Base-by-base conservation (phyloP, 2,329 filamentous ascomycete genomes). In the Fusarium armeniacum region DNA sequence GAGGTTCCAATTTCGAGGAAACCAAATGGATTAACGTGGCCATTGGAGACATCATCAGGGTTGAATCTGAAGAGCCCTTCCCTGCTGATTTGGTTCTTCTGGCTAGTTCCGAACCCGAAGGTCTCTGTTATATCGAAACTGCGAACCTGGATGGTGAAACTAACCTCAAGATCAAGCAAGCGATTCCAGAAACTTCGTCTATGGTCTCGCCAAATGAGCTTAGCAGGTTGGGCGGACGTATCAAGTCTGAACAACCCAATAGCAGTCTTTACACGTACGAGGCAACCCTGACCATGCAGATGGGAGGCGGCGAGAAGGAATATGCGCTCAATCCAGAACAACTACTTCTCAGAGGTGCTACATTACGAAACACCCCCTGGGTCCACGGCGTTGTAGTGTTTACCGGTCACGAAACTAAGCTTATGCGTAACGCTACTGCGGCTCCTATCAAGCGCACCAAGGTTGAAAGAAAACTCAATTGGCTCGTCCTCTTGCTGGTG, bases 251-350 rank as follows among this genome's bases (percentile, higher is more conserved):
- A 81, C 96, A 98, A 79, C 96, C 96, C 24, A 99, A 99, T 84
- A 98, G 94, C 83, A 98, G 94, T 80, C 84, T 99, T 36, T 99
- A 99, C 81, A 99, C 96, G 0, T 99, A 98, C 78, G 97, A 99
- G 81, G 96, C 94, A 40, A 98, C 95, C 1, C 80, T 99, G 78
- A 98, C 94, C 0, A 92, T 98, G 86, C 90, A 95, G 75, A 87
- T 91, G 46, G 94, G 94, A 44, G 94, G 94, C 20, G 93, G 94
- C 36, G 96, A 99, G 81, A 97, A 97, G 80, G 95, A 98, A 78
- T 82, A 98, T 50, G 86, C 97, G 2, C 81, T 99, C 57, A 92
- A 92, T 70, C 96, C 96, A 0, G 96, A 99, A 78, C 96, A 99
- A 80, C 87, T 99, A 41, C 85, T 99, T 20, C 87, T 99, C 35